phyloP scores from a whole-genome alignment of 2,329 filamentous ascomycete genomes.

The Harringtonia aguacate region DNA sequence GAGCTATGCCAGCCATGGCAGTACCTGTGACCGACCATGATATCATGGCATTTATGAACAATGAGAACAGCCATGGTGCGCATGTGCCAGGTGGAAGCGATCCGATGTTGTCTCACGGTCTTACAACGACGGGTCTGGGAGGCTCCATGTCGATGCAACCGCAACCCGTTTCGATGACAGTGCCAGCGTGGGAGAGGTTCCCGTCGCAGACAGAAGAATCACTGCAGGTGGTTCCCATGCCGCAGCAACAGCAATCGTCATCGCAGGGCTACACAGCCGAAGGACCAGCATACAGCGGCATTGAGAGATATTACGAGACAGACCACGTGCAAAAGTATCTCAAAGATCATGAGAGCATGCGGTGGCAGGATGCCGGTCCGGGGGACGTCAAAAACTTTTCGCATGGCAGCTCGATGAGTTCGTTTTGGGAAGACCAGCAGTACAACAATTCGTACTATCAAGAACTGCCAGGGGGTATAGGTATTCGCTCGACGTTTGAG shows the following conservation, averaged over 20 bases:
- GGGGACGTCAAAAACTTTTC: constrained; percentile 17
- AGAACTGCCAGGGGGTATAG: too few relatives aligned
- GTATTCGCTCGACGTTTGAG: too few relatives aligned
- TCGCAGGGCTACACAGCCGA: not conserved
- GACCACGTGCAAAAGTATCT: constrained; percentile 13
- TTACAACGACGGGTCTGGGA: too few relatives aligned
- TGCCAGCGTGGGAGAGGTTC: constrained; percentile 6
- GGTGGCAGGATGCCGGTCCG: constrained; percentile 15
- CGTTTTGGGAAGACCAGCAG: not conserved
- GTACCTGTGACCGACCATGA: too few relatives aligned
- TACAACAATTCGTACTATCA: too few relatives aligned
- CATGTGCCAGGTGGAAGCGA: too few relatives aligned
- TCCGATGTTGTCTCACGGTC: too few relatives aligned
- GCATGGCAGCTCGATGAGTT: constrained; percentile 10
- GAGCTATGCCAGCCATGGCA: too few relatives aligned
- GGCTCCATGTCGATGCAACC: too few relatives aligned
- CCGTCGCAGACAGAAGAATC: constrained; percentile 2
- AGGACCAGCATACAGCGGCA: not conserved
- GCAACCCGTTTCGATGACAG: too few relatives aligned
- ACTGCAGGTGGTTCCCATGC: constrained; percentile 2
- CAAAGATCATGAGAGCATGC: constrained; percentile 14
- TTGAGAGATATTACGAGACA: constrained; percentile 9
- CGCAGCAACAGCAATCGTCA: not conserved
- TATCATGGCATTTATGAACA: too few relatives aligned
- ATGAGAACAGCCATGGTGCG: too few relatives aligned